phyloP scores from a whole-genome alignment of 1,284 basidiomycete genomes.

The Boletus smithii region DNA sequence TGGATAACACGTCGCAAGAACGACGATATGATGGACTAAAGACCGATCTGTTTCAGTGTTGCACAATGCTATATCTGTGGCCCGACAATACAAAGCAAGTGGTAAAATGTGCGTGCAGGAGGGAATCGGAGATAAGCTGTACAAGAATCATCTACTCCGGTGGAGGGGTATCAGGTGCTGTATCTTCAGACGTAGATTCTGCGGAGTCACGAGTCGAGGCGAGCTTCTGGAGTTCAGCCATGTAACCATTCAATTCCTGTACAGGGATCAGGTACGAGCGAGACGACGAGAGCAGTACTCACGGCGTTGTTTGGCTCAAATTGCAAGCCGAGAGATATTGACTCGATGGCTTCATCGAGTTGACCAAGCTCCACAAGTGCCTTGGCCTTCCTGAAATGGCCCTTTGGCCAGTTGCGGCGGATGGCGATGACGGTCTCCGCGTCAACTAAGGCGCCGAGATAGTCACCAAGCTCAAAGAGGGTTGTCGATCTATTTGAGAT shows the following conservation, averaged over 20 bases:
- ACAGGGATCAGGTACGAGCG: slow-evolving; percentile 7
- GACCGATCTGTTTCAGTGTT: not conserved
- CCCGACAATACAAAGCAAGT: slow-evolving; percentile 7
- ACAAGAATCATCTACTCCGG: slow-evolving; percentile 13
- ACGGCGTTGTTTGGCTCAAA: slow-evolving; percentile 87
- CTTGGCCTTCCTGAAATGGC: slow-evolving; percentile 90
- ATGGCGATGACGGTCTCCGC: slow-evolving; percentile 87
- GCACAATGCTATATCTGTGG: slow-evolving; percentile 4
- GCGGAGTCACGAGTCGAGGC: slow-evolving; percentile 12
- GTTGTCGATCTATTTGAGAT: slow-evolving; percentile 92
- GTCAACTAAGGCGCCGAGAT: slow-evolving; percentile 82
- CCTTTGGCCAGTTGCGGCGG: slow-evolving; percentile 90
- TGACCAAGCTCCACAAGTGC: slow-evolving; percentile 77
- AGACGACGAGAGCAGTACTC: not conserved
- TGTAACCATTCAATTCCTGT: slow-evolving; percentile 33
- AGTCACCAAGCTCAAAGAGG: slow-evolving; percentile 74
- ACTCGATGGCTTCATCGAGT: slow-evolving; percentile 77
- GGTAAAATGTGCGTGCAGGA: slow-evolving; percentile 1
- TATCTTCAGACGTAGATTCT: slow-evolving; percentile 3
- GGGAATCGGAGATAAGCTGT: not conserved
- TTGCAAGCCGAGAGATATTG: slow-evolving; percentile 78
- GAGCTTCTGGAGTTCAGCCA: slow-evolving; percentile 31
- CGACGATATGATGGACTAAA: not conserved
- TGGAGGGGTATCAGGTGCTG: slow-evolving; percentile 1
- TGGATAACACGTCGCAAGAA: not conserved